Percentiles rank a stretch among this genome's conserved stretches.
Evolutionary conservation across 805 yeast species (phyloP).

Genomic region (Brettanomyces nanus): DNA sequence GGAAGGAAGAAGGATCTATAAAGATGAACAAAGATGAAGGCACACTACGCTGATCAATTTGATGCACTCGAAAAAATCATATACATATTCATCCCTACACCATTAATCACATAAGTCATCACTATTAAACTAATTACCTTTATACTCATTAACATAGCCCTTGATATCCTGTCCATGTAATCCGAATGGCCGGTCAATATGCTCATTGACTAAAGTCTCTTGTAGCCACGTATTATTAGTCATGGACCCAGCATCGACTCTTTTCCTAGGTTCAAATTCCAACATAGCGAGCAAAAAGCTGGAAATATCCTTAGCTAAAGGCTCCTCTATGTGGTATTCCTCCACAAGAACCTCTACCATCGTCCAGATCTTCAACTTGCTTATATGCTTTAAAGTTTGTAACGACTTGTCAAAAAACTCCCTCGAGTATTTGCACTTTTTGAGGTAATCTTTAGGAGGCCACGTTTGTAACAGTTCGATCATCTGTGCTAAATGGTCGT

Average conservation of each 20-base stretch:
- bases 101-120: too few species aligned
- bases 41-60: too few species aligned
- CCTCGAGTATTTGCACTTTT: constrained; percentile 30
- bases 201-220: constrained; percentile 18
- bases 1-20: too few species aligned
- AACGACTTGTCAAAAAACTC: constrained; percentile 32
- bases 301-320: constrained; percentile 30
- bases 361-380: constrained; percentile 43
- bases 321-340: constrained; percentile 37
- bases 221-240: constrained; percentile 47
- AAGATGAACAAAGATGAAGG: too few species aligned
- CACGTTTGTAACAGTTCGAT: constrained; percentile 47
- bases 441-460: constrained; percentile 31
- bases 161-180: constrained; percentile 25
- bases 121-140: too few species aligned
- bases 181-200: constrained; percentile 21
- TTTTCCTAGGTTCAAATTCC: constrained; percentile 36
- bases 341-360: constrained; percentile 39
- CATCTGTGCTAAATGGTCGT: constrained; percentile 94
- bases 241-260: constrained; percentile 49
- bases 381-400: constrained; percentile 33
- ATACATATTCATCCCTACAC: too few species aligned
- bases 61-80: too few species aligned
- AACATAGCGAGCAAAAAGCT: constrained; percentile 46
- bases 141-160: constrained; percentile 22